Percentiles rank a stretch among this genome's conserved stretches.
These are phyloP conservation scores for Leccinum broughii DNA, from an alignment of 768 basidiomycete species.

Conservation along the genomic window DNA sequence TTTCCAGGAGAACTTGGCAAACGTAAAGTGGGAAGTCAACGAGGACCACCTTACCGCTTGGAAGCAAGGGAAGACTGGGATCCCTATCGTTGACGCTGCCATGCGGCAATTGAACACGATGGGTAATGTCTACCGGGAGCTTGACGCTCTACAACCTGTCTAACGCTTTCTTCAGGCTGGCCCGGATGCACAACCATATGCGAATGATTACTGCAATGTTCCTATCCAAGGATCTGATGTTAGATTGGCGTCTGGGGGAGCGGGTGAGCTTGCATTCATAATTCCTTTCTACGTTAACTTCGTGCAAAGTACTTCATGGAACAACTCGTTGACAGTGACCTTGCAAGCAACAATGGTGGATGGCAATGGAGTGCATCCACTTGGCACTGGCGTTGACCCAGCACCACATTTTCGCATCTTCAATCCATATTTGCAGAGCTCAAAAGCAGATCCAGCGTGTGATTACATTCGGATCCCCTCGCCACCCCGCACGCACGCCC, in stretches of 20 bases:
- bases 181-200: constrained; percentile 77
- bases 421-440: constrained; percentile 79
- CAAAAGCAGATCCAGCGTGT: constrained; percentile 83
- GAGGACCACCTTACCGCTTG: constrained; percentile 56
- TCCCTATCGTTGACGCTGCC: constrained; percentile 86
- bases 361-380: constrained; percentile 81
- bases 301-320: constrained; percentile 78
- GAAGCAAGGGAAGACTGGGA: constrained; percentile 82
- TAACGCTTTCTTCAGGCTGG: constrained; percentile 37
- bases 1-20: constrained; percentile 76
- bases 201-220: constrained; percentile 86
- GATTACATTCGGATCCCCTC: constrained; percentile 68
- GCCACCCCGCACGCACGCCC: too few species aligned
- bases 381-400: constrained; percentile 76
- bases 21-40: constrained; percentile 70
- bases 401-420: constrained; percentile 91
- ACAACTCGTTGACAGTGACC: constrained; percentile 83
- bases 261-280: constrained; percentile 42
- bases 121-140: constrained; percentile 36
- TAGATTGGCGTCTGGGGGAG: constrained; percentile 90
- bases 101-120: constrained; percentile 72
- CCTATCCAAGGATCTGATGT: constrained; percentile 77
- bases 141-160: not conserved
- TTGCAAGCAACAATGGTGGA: constrained; percentile 88
- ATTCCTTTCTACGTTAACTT: not conserved